A percentile compares a stretch with the other conserved stretches of the same genome.
These are phyloP conservation scores for Schoenoplectus triqueter DNA, from an alignment of 202 grass and related monocot genomes.

Conservation along the genomic window DNA sequence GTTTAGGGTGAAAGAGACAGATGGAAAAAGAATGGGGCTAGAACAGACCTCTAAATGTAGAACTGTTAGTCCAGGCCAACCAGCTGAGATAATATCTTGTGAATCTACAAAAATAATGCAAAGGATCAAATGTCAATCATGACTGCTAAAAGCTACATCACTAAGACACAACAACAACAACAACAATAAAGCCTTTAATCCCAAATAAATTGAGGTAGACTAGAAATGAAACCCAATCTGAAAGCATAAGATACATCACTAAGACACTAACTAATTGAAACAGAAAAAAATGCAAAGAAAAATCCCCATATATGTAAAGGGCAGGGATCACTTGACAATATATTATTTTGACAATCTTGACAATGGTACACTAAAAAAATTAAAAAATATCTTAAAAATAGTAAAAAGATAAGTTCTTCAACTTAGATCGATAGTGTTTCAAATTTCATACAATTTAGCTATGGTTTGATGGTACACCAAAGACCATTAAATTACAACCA, in stretches of 20 bases:
- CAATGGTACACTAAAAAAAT: too few species aligned
- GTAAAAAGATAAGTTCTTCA: too few species aligned
- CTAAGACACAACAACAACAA: neutral
- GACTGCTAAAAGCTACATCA: slow-evolving; percentile 1
- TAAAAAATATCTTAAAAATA: too few species aligned
- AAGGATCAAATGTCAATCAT: neutral
- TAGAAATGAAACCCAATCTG: too few species aligned
- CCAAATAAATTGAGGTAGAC: too few species aligned
- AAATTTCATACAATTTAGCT: too few species aligned
- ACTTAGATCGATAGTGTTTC: too few species aligned
- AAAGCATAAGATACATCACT: neutral
- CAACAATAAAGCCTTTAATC: too few species aligned
- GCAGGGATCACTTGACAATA: too few species aligned
- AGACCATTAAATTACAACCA: too few species aligned
- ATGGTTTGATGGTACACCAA: too few species aligned
- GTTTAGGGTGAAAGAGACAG: neutral
- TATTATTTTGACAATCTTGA: too few species aligned
- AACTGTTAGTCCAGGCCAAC: slow-evolving; percentile 69
- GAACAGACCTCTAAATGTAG: slow-evolving; percentile 67
- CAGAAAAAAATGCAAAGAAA: neutral
- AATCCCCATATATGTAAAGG: neutral
- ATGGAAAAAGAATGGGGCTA: neutral
- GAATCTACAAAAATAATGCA: slow-evolving; percentile 46
- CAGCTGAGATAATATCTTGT: slow-evolving; percentile 65
- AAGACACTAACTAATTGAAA: neutral